Evolutionary conservation across 2,329 filamentous ascomycete genomes (phyloP), one percentile per base, ranked within the genome.

Genomic region (Elsinoe batatas): DNA sequence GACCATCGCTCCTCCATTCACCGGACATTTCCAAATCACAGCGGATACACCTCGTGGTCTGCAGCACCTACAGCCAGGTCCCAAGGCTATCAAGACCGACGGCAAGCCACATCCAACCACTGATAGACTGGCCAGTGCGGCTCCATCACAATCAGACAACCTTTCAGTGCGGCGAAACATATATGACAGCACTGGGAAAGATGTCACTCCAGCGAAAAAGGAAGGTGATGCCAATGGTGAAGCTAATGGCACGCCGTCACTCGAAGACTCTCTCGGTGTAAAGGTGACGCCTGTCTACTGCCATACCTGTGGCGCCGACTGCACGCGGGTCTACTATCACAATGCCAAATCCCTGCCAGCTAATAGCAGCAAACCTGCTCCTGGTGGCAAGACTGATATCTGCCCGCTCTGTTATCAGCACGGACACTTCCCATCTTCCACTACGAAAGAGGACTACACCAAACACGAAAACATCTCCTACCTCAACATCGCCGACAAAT

Each of bases 131-230:
- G 85, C 86, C 1, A 80, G 76, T 38, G 80, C 85, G 6, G 79
- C 80, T 10, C 77, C 84, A 3, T 95, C 95, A 73, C 77, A 81
- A 32, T 91, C 95, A 63, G 78, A 93, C 58, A 96, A 94, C 67
- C 79, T 95, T n/a, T 87, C 95, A 67, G 84, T 97, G 58, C 85
- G 90, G 60, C 88, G 93, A 60, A 97, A 95, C 69, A 90, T 97
- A 57, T 98, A 96, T 72, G 91, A 98, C 65, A 83, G 88, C 58
- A 90, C 87, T 67, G 87, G 91, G 62, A 91, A 95, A 72, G 87
- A 94, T 65, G 76, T 95, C 47, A 85, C 80, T 43, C 85, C 87
- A 62, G 70, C 47, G 8, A 66, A 69, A 54, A 58, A 68, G 3
- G 69, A 74, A 32, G 68, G 55, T 13, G 57, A 76, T 59, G 71